Percentiles rank a stretch among this genome's conserved stretches.
Conservation (phyloP, 2,329 filamentous ascomycete species). For the Neopestalotiopsis sp. region DNA sequence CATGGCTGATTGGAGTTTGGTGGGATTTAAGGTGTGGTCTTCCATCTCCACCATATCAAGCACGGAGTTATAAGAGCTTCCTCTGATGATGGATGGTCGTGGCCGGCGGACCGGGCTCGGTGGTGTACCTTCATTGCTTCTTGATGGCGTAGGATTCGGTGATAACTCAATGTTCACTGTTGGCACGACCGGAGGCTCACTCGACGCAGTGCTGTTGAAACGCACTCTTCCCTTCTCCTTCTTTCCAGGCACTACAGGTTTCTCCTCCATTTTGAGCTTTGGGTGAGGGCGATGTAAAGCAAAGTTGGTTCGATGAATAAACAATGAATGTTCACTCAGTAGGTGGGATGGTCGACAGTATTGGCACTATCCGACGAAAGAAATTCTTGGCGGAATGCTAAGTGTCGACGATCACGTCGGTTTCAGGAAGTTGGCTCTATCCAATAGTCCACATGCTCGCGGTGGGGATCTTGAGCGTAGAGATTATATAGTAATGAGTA, state of each 20-base stretch:
- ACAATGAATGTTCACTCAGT: not conserved
- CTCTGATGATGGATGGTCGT: slow-evolving; percentile 48
- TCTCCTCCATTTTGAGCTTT: slow-evolving; percentile 1
- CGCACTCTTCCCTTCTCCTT: slow-evolving; percentile 53
- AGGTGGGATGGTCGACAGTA: not conserved
- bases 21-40: slow-evolving; percentile 28
- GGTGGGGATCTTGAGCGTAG: not conserved
- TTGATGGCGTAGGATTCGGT: slow-evolving; percentile 23
- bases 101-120: slow-evolving; percentile 32
- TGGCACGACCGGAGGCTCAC: slow-evolving; percentile 30
- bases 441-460: not conserved
- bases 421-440: not conserved
- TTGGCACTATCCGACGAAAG: not conserved
- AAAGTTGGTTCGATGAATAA: not conserved
- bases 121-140: slow-evolving; percentile 20
- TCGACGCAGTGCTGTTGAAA: slow-evolving; percentile 51
- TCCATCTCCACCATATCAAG: slow-evolving; percentile 36
- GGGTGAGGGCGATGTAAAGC: not conserved
- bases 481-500: slow-evolving; percentile 1
- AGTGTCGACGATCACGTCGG: slow-evolving; percentile 7
- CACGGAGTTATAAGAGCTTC: slow-evolving; percentile 45
- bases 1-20: slow-evolving; percentile 40
- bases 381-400: not conserved
- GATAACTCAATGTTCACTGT: slow-evolving; percentile 14
- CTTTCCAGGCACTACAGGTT: slow-evolving; percentile 25